Conservation (phyloP, 2,329 filamentous ascomycete genomes). For the Zasmidium cellare region DNA sequence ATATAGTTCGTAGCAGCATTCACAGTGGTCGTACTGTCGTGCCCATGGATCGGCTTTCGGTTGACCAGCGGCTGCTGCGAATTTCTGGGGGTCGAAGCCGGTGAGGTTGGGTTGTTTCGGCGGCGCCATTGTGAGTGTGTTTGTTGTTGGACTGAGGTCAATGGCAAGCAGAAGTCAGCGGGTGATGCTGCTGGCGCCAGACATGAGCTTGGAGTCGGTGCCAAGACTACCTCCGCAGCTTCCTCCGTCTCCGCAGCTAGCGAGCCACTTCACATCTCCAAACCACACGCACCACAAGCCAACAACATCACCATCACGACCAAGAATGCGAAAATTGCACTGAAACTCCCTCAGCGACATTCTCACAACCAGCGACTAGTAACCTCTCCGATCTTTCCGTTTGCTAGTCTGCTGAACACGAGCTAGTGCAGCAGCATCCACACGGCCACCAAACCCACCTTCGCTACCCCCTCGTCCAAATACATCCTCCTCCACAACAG, state of each 20-base stretch:
- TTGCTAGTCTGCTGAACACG: neutral
- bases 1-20: too few species aligned
- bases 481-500: neutral
- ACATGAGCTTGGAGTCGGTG: neutral
- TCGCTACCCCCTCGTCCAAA: neutral
- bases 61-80: conserved; percentile 68
- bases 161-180: neutral
- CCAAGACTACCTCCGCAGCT: conserved; percentile 1
- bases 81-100: conserved; percentile 84
- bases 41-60: conserved; percentile 63
- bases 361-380: neutral
- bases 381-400: neutral
- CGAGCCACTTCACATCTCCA: neutral
- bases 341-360: neutral
- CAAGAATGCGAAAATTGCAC: neutral
- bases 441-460: neutral
- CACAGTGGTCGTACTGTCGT: conserved; percentile 58
- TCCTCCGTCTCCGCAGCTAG: neutral
- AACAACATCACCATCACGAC: neutral
- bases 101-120: conserved; percentile 74
- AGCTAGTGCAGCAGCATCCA: neutral
- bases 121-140: conserved; percentile 48
- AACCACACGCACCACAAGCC: neutral
- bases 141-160: conserved; percentile 10
- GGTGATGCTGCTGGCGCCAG: neutral